Percentiles rank a stretch among this genome's conserved stretches.
phyloP scores from a whole-genome alignment of 2,329 filamentous ascomycete genomes.

The Hirsutella minnesotensis region DNA sequence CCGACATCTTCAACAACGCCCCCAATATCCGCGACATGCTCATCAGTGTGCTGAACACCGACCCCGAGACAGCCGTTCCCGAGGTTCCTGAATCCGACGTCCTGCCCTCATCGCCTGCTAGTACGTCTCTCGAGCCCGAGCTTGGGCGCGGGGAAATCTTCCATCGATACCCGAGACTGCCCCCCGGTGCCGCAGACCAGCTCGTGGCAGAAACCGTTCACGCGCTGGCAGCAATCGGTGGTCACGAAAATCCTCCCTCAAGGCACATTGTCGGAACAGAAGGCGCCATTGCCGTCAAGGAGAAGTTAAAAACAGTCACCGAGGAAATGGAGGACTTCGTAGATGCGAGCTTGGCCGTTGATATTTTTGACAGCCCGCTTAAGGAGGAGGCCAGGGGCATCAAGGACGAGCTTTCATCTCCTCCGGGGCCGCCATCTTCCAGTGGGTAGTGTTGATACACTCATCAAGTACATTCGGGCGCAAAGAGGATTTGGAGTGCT shows the following conservation, averaged over 20 bases:
- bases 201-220: slow-evolving; percentile 84
- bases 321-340: slow-evolving; percentile 96
- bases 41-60: slow-evolving; percentile 62
- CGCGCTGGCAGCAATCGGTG: slow-evolving; percentile 82
- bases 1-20: slow-evolving; percentile 38
- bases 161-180: slow-evolving; percentile 64
- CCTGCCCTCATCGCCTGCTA: slow-evolving; percentile 18
- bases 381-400: slow-evolving; percentile 37
- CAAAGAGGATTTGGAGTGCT: too few species aligned
- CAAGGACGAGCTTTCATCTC: slow-evolving; percentile 9
- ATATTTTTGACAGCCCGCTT: slow-evolving; percentile 53
- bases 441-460: not conserved
- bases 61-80: slow-evolving; percentile 51
- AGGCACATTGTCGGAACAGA: slow-evolving; percentile 90
- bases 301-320: slow-evolving; percentile 91
- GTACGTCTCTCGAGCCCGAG: slow-evolving; percentile 20
- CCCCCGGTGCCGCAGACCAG: slow-evolving; percentile 53
- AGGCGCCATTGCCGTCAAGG: slow-evolving; percentile 76
- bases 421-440: not conserved
- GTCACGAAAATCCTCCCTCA: slow-evolving; percentile 89
- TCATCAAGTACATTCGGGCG: too few species aligned
- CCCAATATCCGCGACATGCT: slow-evolving; percentile 78
- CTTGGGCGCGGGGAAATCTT: slow-evolving; percentile 33
- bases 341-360: slow-evolving; percentile 75
- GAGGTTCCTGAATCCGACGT: slow-evolving; percentile 14